Evolutionary conservation across 305 asterid genomes (phyloP).

Genomic region (Coffea humblotiana): DNA sequence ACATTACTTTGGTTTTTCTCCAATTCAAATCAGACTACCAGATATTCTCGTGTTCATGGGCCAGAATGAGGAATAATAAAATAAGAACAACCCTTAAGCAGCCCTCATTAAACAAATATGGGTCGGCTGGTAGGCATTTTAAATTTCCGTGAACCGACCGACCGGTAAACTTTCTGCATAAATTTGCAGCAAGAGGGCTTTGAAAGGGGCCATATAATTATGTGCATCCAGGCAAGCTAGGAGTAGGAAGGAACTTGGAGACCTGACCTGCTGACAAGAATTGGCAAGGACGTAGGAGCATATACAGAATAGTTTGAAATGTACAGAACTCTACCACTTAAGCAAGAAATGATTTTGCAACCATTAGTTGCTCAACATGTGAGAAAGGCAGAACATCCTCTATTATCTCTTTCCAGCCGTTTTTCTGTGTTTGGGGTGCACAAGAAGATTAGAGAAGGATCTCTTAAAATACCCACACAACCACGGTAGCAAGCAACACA

Average conservation of each 20-base stretch:
- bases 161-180: not conserved
- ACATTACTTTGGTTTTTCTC: not conserved
- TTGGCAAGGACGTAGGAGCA: not conserved
- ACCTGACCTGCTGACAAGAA: not conserved
- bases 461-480: not conserved
- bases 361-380: no score
- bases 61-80: not conserved
- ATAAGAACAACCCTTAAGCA: no score
- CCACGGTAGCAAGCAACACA: not conserved
- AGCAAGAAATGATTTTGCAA: no score
- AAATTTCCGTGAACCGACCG: not conserved
- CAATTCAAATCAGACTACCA: not conserved
- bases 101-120: not conserved
- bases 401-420: no score
- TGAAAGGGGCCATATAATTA: no score
- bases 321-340: no score
- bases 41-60: no score
- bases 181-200: no score
- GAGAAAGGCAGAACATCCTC: no score
- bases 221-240: no score
- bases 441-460: no score
- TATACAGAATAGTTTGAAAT: not conserved
- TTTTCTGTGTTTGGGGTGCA: no score
- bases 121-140: not conserved
- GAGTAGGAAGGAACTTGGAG: not conserved